Base-by-base conservation (phyloP, 257 asterid genomes). In the Scutellaria baicalensis region DNA sequence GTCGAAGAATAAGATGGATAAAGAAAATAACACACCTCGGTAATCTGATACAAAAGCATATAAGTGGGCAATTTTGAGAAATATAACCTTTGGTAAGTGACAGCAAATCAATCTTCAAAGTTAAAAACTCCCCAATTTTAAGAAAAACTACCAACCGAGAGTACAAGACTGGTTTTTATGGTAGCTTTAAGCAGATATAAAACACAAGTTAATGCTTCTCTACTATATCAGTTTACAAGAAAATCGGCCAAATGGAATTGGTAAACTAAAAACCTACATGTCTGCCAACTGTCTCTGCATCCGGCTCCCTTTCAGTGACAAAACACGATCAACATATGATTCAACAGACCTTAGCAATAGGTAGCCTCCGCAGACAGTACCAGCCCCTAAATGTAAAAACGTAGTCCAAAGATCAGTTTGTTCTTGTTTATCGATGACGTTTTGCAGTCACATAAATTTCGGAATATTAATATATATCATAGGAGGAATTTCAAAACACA, bases 281-380 rank as follows among this genome's bases (percentile, higher is more conserved):
- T 42, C 68, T 49, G 86, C 93, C 72, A 93, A 59, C 74, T 83
- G 95, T 70, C 55, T 76, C 81, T 93, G 96, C 59, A 93, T 64
- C 51, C 88, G 84, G 71, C 85, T 93, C 78, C 97, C 97, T 59
- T 87, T 83, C 82, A 86, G 71, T 39, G 96, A 83, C 77, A 90
- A 88, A 78, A 89, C 51, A 59, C 66, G 81, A 9, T 86, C 88
- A 59, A 74, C 66, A 69, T 78, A 52, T 33, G 82, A 74, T 57
- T 68, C 74, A 11, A 76, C 59, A 6, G 95, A 81, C 59, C 73
- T 83, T 3, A 33, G 13, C 33, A 70, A 47, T 10, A 66, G 67
- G 87, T 75, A 79, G 49, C 69, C 0, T 56, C 92, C 96, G 56
- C 57, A 77, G 69, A 21, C 6, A 63, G 51, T 56, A 64, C 79